Evolutionary conservation across 192 early-diverging fungal species (phyloP).

Genomic region (Fimicolochytrium jonesii): DNA sequence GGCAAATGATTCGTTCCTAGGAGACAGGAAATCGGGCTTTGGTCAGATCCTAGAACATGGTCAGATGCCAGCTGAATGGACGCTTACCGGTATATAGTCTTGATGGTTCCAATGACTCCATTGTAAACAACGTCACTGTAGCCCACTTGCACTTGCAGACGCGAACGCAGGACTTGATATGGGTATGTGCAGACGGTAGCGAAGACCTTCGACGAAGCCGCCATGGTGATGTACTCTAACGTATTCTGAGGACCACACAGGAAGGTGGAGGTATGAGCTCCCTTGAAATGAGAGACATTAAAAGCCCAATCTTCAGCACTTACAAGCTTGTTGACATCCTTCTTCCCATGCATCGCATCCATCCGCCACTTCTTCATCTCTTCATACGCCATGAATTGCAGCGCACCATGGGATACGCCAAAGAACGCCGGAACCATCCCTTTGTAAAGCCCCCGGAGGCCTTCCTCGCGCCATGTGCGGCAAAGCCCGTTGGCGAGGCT

Average conservation of each 20-base stretch:
- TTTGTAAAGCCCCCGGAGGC: slow-evolving; percentile 79
- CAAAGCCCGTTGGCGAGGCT: slow-evolving; percentile 60
- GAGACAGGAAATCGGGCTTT: too few species aligned
- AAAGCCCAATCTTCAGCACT: not conserved
- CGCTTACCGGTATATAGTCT: slow-evolving; percentile 57
- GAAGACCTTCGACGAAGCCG: slow-evolving; percentile 78
- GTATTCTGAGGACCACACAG: slow-evolving; percentile 25
- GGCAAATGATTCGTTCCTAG: slow-evolving; percentile 62
- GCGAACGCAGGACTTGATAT: slow-evolving; percentile 82
- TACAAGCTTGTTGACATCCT: slow-evolving; percentile 22
- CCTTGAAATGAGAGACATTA: not conserved
- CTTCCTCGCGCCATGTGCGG: slow-evolving; percentile 72
- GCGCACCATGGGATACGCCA: slow-evolving; percentile 91
- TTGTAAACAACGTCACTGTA: slow-evolving; percentile 40
- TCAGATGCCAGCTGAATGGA: too few species aligned
- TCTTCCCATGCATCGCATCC: slow-evolving; percentile 11
- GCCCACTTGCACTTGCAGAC: slow-evolving; percentile 65
- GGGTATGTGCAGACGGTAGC: slow-evolving; percentile 90
- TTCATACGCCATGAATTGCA: slow-evolving; percentile 99
- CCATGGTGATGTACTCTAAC: slow-evolving; percentile 76
- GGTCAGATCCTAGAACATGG: too few species aligned
- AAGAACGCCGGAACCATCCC: slow-evolving; percentile 87
- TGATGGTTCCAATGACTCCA: slow-evolving; percentile 67
- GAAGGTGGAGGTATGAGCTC: not conserved
- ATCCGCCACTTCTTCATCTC: slow-evolving; percentile 73